Evolutionary conservation across 495 filamentous ascomycete genomes (phyloP), one percentile per base, ranked within the genome.

Genomic region (Trypethelium eluteriae): DNA sequence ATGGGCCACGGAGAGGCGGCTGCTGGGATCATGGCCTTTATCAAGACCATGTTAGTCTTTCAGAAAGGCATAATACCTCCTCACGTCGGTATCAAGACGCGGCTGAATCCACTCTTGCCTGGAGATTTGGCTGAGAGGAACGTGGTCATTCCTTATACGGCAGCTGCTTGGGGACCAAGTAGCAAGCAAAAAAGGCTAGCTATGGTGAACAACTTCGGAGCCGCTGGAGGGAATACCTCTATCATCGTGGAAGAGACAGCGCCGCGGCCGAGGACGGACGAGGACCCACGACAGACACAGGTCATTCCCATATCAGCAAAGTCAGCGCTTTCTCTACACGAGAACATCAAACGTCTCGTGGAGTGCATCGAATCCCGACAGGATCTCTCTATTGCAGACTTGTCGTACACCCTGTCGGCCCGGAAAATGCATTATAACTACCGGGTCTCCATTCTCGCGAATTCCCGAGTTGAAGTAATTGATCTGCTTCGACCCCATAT

Each of bases 341-440:
- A 62, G 9, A 80, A 80, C 63, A 47, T 78, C 0, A 38, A 66
- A 38, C 38, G 70, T 32, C 36, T 67, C 3, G 38, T 77, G 0
- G 16, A 70, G 9, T 89, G 82, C 75, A 77, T 90, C 64, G 66
- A 78, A 62, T 79, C 81, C 0, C 63, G 76, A 53, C 70, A 62
- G 7, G 61, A 64, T 14, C 80, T 81, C 3, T 72, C 71, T 1
- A 71, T 91, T 9, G 74, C 80, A 1, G 77, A 83, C 62, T 74
- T 93, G 7, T 85, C 90, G 5, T 95, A 94, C 74, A 90, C 89
- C 6, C 89, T 88, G 1, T 93, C 90, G 11, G 91, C 91, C 53
- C 84, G 91, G 67, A 87, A 86, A 25, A 85, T 90, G n/a, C 91
- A 93, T 67, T 88, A 92, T 72, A 83, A 85, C 63, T 88, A 87